A percentile compares a stretch with the other conserved stretches of the same genome.
phyloP scores from a whole-genome alignment of 495 filamentous ascomycete species.

The Penicillium bialowiezense region DNA sequence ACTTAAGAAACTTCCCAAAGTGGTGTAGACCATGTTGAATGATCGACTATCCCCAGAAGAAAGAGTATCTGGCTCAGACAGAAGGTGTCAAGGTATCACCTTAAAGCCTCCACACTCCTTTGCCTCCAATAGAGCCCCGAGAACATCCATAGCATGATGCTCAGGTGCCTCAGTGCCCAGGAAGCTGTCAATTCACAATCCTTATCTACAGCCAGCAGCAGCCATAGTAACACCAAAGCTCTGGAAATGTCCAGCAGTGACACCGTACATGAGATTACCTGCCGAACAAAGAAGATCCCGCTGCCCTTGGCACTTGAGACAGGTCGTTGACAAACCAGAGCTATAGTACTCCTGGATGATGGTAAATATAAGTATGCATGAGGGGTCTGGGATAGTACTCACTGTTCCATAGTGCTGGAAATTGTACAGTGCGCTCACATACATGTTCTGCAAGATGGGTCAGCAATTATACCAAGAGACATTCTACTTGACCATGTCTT shows the following conservation, averaged over 20 bases:
- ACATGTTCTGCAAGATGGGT: constrained; percentile 29
- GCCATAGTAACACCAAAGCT: constrained; percentile 30
- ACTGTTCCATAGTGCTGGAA: constrained; percentile 33
- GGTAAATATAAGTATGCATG: not conserved
- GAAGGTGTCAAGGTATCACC: no score
- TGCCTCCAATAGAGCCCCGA: no score
- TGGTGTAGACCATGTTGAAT: constrained; percentile 10
- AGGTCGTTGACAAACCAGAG: constrained; percentile 17
- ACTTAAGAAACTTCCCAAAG: not conserved
- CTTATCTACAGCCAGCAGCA: constrained; percentile 20
- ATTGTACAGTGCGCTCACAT: constrained; percentile 21
- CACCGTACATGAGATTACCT: constrained; percentile 26
- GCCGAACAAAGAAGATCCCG: constrained; percentile 32
- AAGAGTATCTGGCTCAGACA: no score
- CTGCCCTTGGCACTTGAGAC: constrained; percentile 24
- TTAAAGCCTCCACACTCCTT: no score
- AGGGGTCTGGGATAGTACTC: constrained; percentile 2
- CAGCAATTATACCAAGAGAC: no score
- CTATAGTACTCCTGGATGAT: constrained; percentile 31
- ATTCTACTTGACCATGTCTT: not conserved
- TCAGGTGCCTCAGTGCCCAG: no score
- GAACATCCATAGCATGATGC: no score
- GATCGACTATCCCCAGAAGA: not conserved
- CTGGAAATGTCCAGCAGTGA: constrained; percentile 28
- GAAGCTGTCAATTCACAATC: no score